A percentile compares a stretch with the other conserved stretches of the same genome.
These are phyloP conservation scores for Gynochthodes officinalis DNA, from an alignment of 257 asterid species.

Conservation along the genomic window DNA sequence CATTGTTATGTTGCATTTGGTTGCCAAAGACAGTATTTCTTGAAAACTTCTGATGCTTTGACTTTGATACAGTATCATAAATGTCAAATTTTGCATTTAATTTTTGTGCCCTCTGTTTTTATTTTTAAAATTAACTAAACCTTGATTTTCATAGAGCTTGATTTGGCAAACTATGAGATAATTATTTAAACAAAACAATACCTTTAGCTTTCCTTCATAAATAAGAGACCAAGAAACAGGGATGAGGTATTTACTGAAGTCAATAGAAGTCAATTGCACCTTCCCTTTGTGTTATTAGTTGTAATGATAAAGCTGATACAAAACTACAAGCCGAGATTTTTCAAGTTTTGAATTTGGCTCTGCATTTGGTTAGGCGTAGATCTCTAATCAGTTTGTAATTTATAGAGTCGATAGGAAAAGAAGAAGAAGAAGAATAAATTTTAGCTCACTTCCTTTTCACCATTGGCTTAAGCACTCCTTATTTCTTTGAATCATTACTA, in stretches of 20 bases:
- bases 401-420: neutral
- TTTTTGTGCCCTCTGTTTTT: too few relatives aligned
- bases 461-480: neutral
- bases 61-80: neutral
- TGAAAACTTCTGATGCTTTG: neutral
- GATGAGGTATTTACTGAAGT: neutral
- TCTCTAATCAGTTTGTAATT: neutral
- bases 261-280: neutral
- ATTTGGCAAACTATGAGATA: neutral
- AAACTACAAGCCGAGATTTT: neutral
- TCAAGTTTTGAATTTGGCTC: neutral
- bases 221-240: neutral
- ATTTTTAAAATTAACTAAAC: too few relatives aligned
- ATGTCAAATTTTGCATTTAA: neutral
- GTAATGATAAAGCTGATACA: neutral
- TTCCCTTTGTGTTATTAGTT: neutral
- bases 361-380: too few relatives aligned
- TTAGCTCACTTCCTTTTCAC: neutral
- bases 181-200: neutral
- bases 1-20: neutral
- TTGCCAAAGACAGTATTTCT: neutral
- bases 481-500: neutral
- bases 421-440: neutral
- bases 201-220: neutral
- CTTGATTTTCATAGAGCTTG: neutral